A percentile compares a stretch with the other conserved stretches of the same genome.
These are phyloP conservation scores for Jaapia argillacea DNA, from an alignment of 768 basidiomycete genomes.

Conservation along the genomic window DNA sequence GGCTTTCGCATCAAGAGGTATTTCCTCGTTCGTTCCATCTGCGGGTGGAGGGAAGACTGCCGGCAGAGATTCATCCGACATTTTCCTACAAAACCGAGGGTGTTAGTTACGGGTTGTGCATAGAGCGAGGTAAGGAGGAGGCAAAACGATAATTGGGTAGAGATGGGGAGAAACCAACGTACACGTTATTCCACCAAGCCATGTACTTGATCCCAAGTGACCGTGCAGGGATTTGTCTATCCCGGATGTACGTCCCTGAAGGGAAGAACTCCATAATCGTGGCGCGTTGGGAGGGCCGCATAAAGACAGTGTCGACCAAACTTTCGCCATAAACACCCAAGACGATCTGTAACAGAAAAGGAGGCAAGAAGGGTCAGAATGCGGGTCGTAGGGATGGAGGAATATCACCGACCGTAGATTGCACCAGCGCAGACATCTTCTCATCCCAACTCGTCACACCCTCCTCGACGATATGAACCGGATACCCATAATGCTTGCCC, in stretches of 20 bases:
- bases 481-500: slow-evolving; percentile 39
- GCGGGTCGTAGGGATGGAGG: background rate
- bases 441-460: slow-evolving; percentile 47
- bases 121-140: too few relatives aligned
- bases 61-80: slow-evolving; percentile 24
- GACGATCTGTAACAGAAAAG: slow-evolving; percentile 36
- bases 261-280: slow-evolving; percentile 76
- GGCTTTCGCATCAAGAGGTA: slow-evolving; percentile 30
- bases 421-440: slow-evolving; percentile 52
- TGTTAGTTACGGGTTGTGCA: too few relatives aligned
- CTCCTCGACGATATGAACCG: slow-evolving; percentile 42
- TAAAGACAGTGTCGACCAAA: slow-evolving; percentile 61
- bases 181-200: slow-evolving; percentile 38
- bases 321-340: slow-evolving; percentile 50
- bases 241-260: slow-evolving; percentile 49
- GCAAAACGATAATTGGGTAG: slow-evolving; percentile 1
- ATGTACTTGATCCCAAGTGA: slow-evolving; percentile 47
- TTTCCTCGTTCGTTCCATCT: slow-evolving; percentile 12
- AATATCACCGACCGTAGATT: slow-evolving; percentile 48
- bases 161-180: slow-evolving; percentile 16
- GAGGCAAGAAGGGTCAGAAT: slow-evolving; percentile 6
- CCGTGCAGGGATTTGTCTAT: slow-evolving; percentile 46
- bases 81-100: slow-evolving; percentile 31
- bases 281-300: slow-evolving; percentile 48
- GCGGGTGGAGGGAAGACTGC: slow-evolving; percentile 16